Base-by-base conservation (phyloP, 345 rosid genomes). In the Camelina laxa region DNA sequence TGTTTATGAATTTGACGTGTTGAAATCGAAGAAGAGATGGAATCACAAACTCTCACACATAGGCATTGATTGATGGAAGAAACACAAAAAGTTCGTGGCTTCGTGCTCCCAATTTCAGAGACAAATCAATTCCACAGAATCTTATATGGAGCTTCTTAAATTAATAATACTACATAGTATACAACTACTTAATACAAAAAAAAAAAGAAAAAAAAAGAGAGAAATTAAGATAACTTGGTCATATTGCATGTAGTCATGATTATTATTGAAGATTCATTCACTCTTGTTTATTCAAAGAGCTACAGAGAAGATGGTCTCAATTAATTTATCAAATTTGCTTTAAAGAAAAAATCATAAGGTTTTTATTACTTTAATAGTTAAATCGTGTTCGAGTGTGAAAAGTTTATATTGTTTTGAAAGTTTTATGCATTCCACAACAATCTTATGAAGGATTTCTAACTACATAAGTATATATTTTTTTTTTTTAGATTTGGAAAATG, bases 71-170 rank as follows among this genome's bases (percentile, higher is more conserved):
- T 67, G 72, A 60, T 15, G 44, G 22, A 9, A 61, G 49, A 61
- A 39, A 62, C 33, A 19, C 41, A 51, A 39, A 70, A 48, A 48
- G 53, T 17, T 48, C 53, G 53, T 48, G 53, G 53, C 21, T 69
- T 70, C 67, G 38, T 70, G 80, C 67, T 70, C 60, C 67, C 39
- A 27, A 45, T 70, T 56, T 57, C 38, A 27, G n/a, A 77, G 66
- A 70, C 75, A 56, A 41, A 27, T 41, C 45, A 41, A 12, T 5
- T 42, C 48, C 16, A 42, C n/a, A 42, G 41, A 69, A 53, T 76
- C 59, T 61, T 61, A 21, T 30, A 21, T 30, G 17, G 16, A 41
- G n/a, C 60, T 75, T 58, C 30, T 36, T 39, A 22, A 3, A 66
- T 10, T 36, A 22, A 13, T 33, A 33, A 13, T 33, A 33, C 36